These are phyloP conservation scores for Starmerella vitae DNA, from an alignment of 805 yeast species.

Conservation along the genomic window DNA sequence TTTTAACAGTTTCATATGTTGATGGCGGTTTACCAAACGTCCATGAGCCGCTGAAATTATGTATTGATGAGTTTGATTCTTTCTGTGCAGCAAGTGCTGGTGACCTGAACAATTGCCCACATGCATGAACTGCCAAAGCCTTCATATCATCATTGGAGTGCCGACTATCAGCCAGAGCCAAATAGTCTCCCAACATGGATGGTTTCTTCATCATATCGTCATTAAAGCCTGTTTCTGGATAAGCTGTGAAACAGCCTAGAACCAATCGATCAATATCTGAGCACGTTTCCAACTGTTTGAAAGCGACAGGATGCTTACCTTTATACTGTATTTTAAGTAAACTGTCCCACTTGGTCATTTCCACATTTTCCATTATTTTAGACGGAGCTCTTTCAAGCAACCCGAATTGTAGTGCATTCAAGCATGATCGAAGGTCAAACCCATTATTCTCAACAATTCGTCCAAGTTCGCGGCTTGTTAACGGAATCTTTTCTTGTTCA, in stretches of 20 bases:
- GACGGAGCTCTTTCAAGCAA: conserved; percentile 4
- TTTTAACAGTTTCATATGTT: conserved; percentile 22
- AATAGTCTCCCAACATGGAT: conserved; percentile 56
- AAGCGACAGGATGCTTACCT: conserved; percentile 39
- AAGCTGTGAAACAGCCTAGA: conserved; percentile 53
- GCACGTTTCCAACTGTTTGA: conserved; percentile 34
- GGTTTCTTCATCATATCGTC: conserved; percentile 41
- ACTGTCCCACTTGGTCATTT: conserved; percentile 32
- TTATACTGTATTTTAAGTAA: conserved; percentile 51
- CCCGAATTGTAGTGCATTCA: conserved; percentile 68
- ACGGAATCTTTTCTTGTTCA: conserved; percentile 37
- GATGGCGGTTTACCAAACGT: conserved; percentile 15
- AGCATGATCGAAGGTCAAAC: conserved; percentile 74
- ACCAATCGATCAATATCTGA: conserved; percentile 50
- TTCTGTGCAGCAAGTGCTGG: conserved; percentile 20
- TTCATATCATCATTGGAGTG: conserved; percentile 9
- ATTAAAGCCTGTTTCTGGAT: conserved; percentile 46
- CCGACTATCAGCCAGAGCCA: conserved; percentile 47
- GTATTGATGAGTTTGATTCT: neutral
- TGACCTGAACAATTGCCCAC: conserved; percentile 48
- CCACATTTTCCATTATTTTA: conserved; percentile 2
- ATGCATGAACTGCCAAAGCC: conserved; percentile 32
- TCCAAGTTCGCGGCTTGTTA: conserved; percentile 40
- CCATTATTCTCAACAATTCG: conserved; percentile 59
- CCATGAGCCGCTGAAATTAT: conserved; percentile 3